Evolutionary conservation across 345 rosid genomes (phyloP).

Genomic region (sweet orange (Citrus sinensis)): DNA sequence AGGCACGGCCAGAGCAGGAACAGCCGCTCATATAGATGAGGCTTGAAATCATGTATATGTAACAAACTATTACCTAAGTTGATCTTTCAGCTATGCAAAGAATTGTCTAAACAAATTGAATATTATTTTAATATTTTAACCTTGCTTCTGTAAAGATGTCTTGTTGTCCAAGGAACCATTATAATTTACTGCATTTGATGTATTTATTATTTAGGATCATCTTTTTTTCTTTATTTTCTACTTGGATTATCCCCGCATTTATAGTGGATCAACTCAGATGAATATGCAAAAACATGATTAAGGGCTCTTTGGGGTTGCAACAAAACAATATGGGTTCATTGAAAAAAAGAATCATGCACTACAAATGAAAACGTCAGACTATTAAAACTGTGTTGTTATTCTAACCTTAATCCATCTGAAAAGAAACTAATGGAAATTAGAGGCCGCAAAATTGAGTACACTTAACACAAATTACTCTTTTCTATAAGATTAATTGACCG

Average conservation of each 20-base stretch:
- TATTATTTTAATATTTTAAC: background rate
- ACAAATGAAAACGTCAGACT: background rate
- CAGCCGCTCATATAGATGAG: too few relatives aligned
- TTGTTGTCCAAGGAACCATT: too few relatives aligned
- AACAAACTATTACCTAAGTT: background rate
- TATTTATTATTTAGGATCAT: background rate
- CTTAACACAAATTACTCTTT: background rate
- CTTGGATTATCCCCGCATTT: too few relatives aligned
- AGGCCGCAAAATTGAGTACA: background rate
- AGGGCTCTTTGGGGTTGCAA: too few relatives aligned
- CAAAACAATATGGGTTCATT: background rate
- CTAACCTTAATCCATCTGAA: background rate
- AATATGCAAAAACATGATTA: background rate
- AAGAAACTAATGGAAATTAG: background rate
- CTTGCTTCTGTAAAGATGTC: too few relatives aligned
- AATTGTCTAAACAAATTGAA: background rate
- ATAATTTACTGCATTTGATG: background rate
- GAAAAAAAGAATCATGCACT: background rate
- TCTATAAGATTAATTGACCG: slow-evolving; percentile 19
- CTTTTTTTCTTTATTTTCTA: too few relatives aligned
- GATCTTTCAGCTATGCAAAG: background rate
- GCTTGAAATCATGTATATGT: background rate
- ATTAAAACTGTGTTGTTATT: too few relatives aligned
- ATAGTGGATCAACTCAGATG: background rate
- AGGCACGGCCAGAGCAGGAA: background rate